These are phyloP conservation scores for Magnusiomyces fungicola DNA, from an alignment of 1,139 yeast species.

Conservation along the genomic window DNA sequence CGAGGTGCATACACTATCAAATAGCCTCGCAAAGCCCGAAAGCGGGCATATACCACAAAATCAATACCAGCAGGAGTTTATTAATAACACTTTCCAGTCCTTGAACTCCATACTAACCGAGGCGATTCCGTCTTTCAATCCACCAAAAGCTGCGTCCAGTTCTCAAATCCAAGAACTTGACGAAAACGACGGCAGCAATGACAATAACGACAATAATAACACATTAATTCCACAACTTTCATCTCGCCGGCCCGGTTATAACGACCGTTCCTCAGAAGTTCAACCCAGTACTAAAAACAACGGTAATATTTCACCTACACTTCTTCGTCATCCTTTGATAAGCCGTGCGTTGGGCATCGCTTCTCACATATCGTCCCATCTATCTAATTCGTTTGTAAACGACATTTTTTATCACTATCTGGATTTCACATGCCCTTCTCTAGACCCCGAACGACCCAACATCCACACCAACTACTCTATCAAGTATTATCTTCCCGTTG, in stretches of 20 bases:
- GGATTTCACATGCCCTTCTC: conserved; percentile 10
- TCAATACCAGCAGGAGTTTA: too few species aligned
- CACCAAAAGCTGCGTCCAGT: too few species aligned
- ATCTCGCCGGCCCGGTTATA: not conserved
- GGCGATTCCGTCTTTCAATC: too few species aligned
- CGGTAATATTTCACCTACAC: not conserved
- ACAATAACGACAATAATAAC: too few species aligned
- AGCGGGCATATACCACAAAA: too few species aligned
- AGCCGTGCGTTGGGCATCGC: conserved; percentile 7
- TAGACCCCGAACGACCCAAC: conserved; percentile 7
- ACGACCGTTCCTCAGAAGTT: not conserved
- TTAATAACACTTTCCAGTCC: too few species aligned
- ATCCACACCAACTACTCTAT: conserved; percentile 6
- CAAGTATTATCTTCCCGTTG: conserved; percentile 9
- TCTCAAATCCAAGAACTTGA: too few species aligned
- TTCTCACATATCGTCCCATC: not conserved
- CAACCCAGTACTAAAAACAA: not conserved
- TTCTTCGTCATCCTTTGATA: conserved; percentile 2
- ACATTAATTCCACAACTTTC: not conserved
- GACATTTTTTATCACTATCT: conserved; percentile 9
- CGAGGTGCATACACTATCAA: too few species aligned
- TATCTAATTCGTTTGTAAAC: conserved; percentile 6
- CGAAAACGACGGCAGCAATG: too few species aligned
- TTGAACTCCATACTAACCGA: too few species aligned
- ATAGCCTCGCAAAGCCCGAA: too few species aligned